These are phyloP conservation scores for Leucosporidium creatinivorum DNA, from an alignment of 768 basidiomycete species.

Conservation along the genomic window DNA sequence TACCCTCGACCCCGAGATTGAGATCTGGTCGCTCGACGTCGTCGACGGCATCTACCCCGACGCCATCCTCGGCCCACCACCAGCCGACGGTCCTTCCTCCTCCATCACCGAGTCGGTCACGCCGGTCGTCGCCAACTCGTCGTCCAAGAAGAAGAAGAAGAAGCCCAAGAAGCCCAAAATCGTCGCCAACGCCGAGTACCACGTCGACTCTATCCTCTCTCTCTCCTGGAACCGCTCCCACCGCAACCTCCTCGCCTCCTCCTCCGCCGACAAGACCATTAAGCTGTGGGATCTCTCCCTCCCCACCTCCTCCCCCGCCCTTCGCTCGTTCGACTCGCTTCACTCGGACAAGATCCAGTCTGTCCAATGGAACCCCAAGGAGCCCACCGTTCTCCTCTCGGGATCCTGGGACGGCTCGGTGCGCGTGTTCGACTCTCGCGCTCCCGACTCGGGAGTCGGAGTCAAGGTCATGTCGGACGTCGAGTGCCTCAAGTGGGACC, in stretches of 20 bases:
- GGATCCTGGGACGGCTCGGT: constrained; percentile 94
- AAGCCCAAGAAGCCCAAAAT: constrained; percentile 66
- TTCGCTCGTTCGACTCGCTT: constrained; percentile 63
- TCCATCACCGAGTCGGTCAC: constrained; percentile 19
- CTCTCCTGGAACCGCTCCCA: constrained; percentile 88
- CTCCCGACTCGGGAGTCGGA: constrained; percentile 63
- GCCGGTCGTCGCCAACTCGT: constrained; percentile 1
- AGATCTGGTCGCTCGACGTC: constrained; percentile 93
- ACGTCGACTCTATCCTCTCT: constrained; percentile 88
- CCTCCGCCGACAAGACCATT: constrained; percentile 88
- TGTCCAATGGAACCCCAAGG: constrained; percentile 86
- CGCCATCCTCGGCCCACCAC: constrained; percentile 81
- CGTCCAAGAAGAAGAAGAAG: constrained; percentile 82
- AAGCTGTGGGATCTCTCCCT: constrained; percentile 93
- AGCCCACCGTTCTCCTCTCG: constrained; percentile 82
- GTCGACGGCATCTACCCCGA: constrained; percentile 92
- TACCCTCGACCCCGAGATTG: constrained; percentile 93
- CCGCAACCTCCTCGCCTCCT: constrained; percentile 82
- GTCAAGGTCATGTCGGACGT: constrained; percentile 83
- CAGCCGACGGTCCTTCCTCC: constrained; percentile 37
- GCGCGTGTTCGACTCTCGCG: constrained; percentile 83
- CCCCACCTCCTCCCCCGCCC: constrained; percentile 53
- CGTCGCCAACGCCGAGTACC: constrained; percentile 55
- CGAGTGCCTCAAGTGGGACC: constrained; percentile 91
- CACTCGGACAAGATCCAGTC: constrained; percentile 87